Evolutionary conservation across 2,329 filamentous ascomycete species (phyloP).

Genomic region (Apiospora marii): DNA sequence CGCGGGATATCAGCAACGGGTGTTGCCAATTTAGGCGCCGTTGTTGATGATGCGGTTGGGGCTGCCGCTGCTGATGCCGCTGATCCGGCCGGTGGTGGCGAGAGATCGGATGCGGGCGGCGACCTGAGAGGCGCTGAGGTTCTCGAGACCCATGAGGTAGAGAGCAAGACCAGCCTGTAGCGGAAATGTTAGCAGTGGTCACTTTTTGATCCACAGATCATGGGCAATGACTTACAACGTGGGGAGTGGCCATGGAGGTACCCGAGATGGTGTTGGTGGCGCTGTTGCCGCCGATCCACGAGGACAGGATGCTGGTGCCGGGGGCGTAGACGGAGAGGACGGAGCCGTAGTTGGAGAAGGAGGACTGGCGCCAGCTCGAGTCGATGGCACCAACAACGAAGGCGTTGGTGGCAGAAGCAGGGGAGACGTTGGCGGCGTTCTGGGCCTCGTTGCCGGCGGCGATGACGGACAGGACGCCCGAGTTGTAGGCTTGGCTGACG

Average conservation of each 20-base stretch:
- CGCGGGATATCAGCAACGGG: background rate
- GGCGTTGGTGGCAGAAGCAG: constrained; percentile 57
- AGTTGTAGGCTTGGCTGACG: constrained; percentile 52
- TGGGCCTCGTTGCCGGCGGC: constrained; percentile 60
- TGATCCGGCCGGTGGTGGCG: constrained; percentile 23
- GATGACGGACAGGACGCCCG: constrained; percentile 61
- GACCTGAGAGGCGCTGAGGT: constrained; percentile 43
- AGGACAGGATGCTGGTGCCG: constrained; percentile 49
- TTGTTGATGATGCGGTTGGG: constrained; percentile 26
- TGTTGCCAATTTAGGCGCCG: background rate
- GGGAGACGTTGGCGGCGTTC: constrained; percentile 52
- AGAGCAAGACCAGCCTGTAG: constrained; percentile 59
- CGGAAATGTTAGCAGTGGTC: background rate
- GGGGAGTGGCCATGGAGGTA: constrained; percentile 69
- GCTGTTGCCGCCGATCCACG: constrained; percentile 49
- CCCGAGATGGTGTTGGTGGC: constrained; percentile 58
- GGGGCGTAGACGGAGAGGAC: constrained; percentile 53
- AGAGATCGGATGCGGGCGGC: constrained; percentile 33
- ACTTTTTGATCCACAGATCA: background rate
- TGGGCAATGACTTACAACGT: constrained; percentile 48
- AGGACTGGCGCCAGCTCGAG: constrained; percentile 46
- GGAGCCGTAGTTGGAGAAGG: constrained; percentile 59
- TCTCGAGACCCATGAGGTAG: constrained; percentile 60
- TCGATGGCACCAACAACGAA: constrained; percentile 61
- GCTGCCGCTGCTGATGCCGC: constrained; percentile 24